phyloP scores from a whole-genome alignment of 768 basidiomycete species.

The Rhodotorula kratochvilovae region DNA sequence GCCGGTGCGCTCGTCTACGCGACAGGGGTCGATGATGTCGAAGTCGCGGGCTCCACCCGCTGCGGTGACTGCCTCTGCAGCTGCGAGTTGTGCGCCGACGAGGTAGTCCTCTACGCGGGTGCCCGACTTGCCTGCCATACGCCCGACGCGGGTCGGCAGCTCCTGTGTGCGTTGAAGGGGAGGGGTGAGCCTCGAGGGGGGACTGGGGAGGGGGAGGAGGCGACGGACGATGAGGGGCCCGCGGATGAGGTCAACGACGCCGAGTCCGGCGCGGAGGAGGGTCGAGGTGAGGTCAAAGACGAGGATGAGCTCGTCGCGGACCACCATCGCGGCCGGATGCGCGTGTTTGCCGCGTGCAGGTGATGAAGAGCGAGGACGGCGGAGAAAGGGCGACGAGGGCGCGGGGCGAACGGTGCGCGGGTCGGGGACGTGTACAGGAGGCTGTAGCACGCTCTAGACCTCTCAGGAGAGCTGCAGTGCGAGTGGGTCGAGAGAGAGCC shows the following conservation, averaged over 20 bases:
- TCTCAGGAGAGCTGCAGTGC: too few relatives aligned
- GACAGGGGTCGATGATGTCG: constrained; percentile 74
- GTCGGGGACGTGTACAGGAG: background rate
- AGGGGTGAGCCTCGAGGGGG: background rate
- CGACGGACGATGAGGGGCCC: constrained; percentile 67
- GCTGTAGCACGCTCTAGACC: too few relatives aligned
- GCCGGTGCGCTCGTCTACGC: constrained; percentile 50
- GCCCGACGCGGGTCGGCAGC: constrained; percentile 73
- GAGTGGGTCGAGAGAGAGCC: too few relatives aligned
- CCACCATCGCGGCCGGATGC: constrained; percentile 31
- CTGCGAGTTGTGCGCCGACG: constrained; percentile 21
- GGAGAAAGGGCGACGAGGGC: background rate
- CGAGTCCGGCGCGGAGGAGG: constrained; percentile 67
- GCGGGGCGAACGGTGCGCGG: background rate
- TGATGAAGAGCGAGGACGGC: background rate
- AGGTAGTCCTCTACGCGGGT: constrained; percentile 29
- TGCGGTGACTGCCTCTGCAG: background rate
- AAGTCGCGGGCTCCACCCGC: constrained; percentile 63
- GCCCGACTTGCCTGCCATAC: constrained; percentile 44
- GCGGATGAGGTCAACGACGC: constrained; percentile 72
- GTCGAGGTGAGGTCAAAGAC: constrained; percentile 74
- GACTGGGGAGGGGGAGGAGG: background rate
- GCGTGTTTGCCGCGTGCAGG: background rate
- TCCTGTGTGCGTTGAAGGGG: constrained; percentile 54
- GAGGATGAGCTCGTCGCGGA: constrained; percentile 70